phyloP scores from a whole-genome alignment of 805 yeast genomes.

The Saturnispora galanensis region DNA sequence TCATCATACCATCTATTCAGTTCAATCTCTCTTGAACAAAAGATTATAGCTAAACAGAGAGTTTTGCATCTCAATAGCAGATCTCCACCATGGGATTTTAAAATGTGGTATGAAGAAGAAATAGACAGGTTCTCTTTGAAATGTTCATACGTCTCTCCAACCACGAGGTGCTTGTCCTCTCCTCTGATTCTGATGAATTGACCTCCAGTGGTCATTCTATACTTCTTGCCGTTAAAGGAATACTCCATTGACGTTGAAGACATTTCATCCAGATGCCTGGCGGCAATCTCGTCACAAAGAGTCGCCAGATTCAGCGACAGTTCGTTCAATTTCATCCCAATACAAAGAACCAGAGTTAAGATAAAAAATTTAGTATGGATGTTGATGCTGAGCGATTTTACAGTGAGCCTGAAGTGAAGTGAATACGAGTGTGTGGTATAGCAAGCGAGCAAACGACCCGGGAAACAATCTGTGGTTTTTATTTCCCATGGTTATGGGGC shows the following conservation, averaged over 20 bases:
- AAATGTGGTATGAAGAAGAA: slow-evolving; percentile 35
- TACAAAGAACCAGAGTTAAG: too few relatives aligned
- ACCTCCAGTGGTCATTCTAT: slow-evolving; percentile 36
- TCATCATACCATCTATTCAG: slow-evolving; percentile 38
- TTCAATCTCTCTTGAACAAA: slow-evolving; percentile 42
- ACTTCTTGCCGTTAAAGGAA: slow-evolving; percentile 37
- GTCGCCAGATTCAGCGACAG: slow-evolving; percentile 22
- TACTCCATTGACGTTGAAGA: slow-evolving; percentile 26
- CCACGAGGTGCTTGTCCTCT: slow-evolving; percentile 38
- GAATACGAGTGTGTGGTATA: too few relatives aligned
- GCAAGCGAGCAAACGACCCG: too few relatives aligned
- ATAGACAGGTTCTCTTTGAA: slow-evolving; percentile 28
- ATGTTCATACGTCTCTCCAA: slow-evolving; percentile 24
- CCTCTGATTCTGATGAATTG: slow-evolving; percentile 39
- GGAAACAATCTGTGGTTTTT: too few relatives aligned
- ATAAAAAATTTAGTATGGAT: too few relatives aligned
- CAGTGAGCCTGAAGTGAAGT: too few relatives aligned
- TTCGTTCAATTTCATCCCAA: slow-evolving; percentile 14
- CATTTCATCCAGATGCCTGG: slow-evolving; percentile 12
- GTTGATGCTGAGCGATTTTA: too few relatives aligned
- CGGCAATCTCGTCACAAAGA: slow-evolving; percentile 21
- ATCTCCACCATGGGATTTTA: slow-evolving; percentile 28
- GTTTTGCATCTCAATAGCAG: slow-evolving; percentile 29
- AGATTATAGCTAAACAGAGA: slow-evolving; percentile 38
- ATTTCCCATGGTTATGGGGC: too few relatives aligned